A percentile compares a stretch with the other conserved stretches of the same genome.
Evolutionary conservation across 129 eudicot genomes (phyloP).

Genomic region (Glebionis coronaria): DNA sequence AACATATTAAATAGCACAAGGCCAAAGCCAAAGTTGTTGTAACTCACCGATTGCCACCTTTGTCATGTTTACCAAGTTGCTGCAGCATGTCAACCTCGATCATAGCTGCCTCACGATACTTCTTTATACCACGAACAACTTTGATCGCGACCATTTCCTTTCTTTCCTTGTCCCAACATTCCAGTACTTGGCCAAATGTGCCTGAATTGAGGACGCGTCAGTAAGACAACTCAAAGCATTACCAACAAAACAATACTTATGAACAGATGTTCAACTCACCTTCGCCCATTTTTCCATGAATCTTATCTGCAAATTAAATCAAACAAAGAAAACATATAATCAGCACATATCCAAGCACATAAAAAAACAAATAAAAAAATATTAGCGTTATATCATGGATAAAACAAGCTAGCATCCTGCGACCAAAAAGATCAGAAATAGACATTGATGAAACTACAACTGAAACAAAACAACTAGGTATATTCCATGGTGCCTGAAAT

Average conservation of each 20-base stretch:
- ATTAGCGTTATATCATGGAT: not conserved
- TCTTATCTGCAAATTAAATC: conserved; percentile 52
- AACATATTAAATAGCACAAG: conserved; percentile 17
- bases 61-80: conserved; percentile 90
- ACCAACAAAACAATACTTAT: not conserved
- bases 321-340: conserved; percentile 11
- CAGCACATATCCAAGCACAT: not conserved
- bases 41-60: conserved; percentile 89
- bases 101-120: conserved; percentile 92
- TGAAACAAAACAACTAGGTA: not conserved
- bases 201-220: conserved; percentile 34
- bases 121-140: conserved; percentile 79
- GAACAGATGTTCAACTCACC: conserved; percentile 31
- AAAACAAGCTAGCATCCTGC: not conserved
- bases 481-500: not conserved
- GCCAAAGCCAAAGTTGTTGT: not conserved
- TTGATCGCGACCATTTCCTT: conserved; percentile 88
- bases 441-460: too few relatives aligned
- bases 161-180: conserved; percentile 84
- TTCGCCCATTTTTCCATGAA: conserved; percentile 91
- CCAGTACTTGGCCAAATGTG: conserved; percentile 85
- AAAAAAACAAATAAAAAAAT: not conserved
- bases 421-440: too few relatives aligned
- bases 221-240: not conserved
- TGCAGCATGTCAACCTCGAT: conserved; percentile 80